phyloP scores from a whole-genome alignment of 805 yeast genomes.

The Saccharomycopsis schoenii region DNA sequence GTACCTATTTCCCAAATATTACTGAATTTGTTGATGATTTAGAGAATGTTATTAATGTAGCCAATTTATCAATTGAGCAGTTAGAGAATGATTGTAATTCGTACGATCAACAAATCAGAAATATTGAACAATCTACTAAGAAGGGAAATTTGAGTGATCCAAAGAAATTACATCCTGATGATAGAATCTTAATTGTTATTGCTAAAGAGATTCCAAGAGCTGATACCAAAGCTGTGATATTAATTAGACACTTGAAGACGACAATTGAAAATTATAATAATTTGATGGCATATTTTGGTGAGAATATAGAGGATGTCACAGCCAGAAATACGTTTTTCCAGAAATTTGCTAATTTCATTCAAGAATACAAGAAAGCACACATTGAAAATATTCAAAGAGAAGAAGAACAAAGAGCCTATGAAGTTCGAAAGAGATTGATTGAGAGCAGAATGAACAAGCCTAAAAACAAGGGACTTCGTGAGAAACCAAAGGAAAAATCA shows the following conservation, averaged over 20 bases:
- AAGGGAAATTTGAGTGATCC: conserved; percentile 58
- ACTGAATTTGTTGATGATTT: conserved; percentile 55
- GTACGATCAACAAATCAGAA: conserved; percentile 39
- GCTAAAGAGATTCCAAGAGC: conserved; percentile 47
- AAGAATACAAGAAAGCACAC: conserved; percentile 55
- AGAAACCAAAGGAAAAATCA: not conserved
- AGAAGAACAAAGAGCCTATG: conserved; percentile 56
- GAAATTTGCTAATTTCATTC: conserved; percentile 49
- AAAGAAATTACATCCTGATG: conserved; percentile 56
- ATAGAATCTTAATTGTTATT: conserved; percentile 45
- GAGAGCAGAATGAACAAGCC: conserved; percentile 28
- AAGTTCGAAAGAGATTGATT: conserved; percentile 49
- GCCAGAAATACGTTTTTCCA: conserved; percentile 52
- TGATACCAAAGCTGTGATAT: conserved; percentile 38
- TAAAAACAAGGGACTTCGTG: not conserved
- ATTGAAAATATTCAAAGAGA: conserved; percentile 56
- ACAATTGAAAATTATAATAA: conserved; percentile 46
- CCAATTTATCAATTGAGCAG: conserved; percentile 55
- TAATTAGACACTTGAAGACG: conserved; percentile 40
- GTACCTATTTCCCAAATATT: conserved; percentile 56
- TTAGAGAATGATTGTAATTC: conserved; percentile 50
- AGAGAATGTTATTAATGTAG: conserved; percentile 39
- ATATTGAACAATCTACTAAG: conserved; percentile 44
- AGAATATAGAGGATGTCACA: conserved; percentile 43
- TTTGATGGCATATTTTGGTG: conserved; percentile 64